Evolutionary conservation across 1,139 yeast species (phyloP), one percentile per base, ranked within the genome.

Genomic region (Lodderomyces margitis): DNA sequence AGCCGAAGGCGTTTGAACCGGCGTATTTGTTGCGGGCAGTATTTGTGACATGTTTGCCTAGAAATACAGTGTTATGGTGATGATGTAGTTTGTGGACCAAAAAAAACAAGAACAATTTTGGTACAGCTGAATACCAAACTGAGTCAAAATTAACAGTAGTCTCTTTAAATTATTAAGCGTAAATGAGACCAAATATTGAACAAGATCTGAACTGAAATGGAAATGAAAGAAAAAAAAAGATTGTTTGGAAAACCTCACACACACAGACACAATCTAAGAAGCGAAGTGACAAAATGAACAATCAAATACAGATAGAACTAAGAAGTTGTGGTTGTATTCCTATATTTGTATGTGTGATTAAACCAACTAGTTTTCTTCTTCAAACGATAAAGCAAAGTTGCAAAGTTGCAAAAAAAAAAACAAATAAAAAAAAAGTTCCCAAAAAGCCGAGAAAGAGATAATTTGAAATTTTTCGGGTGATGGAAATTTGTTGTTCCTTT

Each of bases 1-100:
- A 6, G 69, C 61, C 27, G 70, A 63, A 10, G 74, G 73, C 4
- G 74, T 67, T 50, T 67, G 74, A 15, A 67, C 72, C 34, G 71
- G 74, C 21, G 72, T 66, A 50, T 61, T 65, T 10, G 70, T 59
- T 16, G 50, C 53, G 30, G 45, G 45, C 21, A 50, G 47, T 37
- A 47, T 46, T 36, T 52, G 56, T 23, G 57, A 53, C 58, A 56
- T 55, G 16, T n/a, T n/a, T n/a, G n/a, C n/a, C n/a, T n/a, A n/a
- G n/a, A n/a, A n/a, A n/a, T n/a, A n/a, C n/a, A n/a, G 27, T 27
- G 30, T 12, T 27, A 28, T 28, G 5, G 25, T 28, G 32, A 15
- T n/a, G n/a, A n/a, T n/a, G n/a, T n/a, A n/a, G n/a, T n/a, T n/a
- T n/a, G n/a, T n/a, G n/a, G n/a, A n/a, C n/a, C n/a, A n/a, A n/a